phyloP scores from a whole-genome alignment of 805 yeast species.

The Pichia thaimueangensis region DNA sequence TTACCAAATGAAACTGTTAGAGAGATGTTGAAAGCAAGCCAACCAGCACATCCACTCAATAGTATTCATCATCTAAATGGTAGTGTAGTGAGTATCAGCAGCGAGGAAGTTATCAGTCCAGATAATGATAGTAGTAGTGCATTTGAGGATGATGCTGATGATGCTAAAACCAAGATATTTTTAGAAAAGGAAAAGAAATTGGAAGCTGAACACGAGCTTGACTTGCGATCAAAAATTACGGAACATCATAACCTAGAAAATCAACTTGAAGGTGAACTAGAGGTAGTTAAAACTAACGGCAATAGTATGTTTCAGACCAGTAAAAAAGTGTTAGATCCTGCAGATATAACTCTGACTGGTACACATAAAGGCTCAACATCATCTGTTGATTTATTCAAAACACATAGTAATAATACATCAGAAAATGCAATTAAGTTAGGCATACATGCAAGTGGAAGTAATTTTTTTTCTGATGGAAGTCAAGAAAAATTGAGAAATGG shows the following conservation, averaged over 20 bases:
- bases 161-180: neutral
- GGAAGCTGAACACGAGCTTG: conserved; percentile 4
- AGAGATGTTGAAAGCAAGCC: conserved; percentile 18
- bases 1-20: conserved; percentile 68
- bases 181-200: conserved; percentile 2
- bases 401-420: neutral
- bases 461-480: neutral
- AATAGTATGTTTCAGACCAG: neutral
- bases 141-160: conserved; percentile 4
- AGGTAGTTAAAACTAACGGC: neutral
- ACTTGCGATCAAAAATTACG: neutral
- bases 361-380: neutral
- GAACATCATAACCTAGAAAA: neutral
- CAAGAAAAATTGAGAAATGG: conserved; percentile 2
- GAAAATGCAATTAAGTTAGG: neutral
- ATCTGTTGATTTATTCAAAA: neutral
- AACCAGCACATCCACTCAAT: neutral
- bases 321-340: neutral
- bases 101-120: conserved; percentile 1
- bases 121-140: conserved; percentile 4
- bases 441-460: neutral
- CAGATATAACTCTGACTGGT: neutral
- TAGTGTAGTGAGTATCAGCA: conserved; percentile 5
- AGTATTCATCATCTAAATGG: neutral
- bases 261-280: neutral